Evolutionary conservation across 1,139 yeast genomes (phyloP).

Genomic region (Candida tropicalis): DNA sequence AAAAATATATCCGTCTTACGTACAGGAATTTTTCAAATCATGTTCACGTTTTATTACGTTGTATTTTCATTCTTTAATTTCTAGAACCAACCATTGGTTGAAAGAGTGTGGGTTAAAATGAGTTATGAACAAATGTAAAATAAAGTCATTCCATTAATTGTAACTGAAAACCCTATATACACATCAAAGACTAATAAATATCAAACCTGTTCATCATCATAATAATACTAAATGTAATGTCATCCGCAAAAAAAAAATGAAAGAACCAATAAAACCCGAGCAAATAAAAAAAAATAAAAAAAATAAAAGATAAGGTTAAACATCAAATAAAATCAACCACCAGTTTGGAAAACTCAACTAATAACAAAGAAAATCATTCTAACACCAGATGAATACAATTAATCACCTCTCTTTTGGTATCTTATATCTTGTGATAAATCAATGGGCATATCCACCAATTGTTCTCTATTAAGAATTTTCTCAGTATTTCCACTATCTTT

Average conservation of each 20-base stretch:
- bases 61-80: neutral
- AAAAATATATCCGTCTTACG: neutral
- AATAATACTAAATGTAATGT: neutral
- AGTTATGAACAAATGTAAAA: neutral
- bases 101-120: neutral
- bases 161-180: neutral
- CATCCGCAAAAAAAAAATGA: neutral
- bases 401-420: slow-evolving; percentile 10
- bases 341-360: too few species aligned
- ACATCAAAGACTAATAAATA: neutral
- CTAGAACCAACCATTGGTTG: slow-evolving; percentile 3
- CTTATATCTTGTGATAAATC: slow-evolving; percentile 29
- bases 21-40: neutral
- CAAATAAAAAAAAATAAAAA: neutral
- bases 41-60: neutral
- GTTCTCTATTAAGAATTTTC: slow-evolving; percentile 14
- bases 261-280: neutral
- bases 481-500: slow-evolving; percentile 5
- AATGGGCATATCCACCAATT: slow-evolving; percentile 9
- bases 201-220: neutral
- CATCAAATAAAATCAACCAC: neutral
- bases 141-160: neutral
- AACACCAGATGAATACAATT: neutral
- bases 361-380: neutral
- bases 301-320: neutral